phyloP scores from a whole-genome alignment of 345 rosid species.

The Melastoma malabathricum region DNA sequence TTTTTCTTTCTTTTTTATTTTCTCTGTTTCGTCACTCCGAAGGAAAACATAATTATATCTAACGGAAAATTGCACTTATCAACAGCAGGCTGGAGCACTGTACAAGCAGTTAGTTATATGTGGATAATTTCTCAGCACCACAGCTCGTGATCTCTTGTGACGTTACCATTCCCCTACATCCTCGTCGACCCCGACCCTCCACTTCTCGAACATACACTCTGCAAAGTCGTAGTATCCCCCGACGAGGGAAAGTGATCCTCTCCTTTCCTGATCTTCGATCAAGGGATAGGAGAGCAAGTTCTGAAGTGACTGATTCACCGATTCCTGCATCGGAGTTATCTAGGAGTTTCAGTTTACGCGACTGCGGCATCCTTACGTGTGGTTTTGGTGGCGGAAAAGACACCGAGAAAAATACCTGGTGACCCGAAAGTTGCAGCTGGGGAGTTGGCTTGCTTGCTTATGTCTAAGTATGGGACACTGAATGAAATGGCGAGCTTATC shows the following conservation, averaged over 20 bases:
- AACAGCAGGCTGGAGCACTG: too few relatives aligned
- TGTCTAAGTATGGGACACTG: not conserved
- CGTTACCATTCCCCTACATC: conserved; percentile 7
- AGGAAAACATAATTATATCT: too few relatives aligned
- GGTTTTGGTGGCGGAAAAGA: too few relatives aligned
- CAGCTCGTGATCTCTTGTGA: conserved; percentile 17
- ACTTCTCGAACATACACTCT: conserved; percentile 76
- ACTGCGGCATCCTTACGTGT: too few relatives aligned
- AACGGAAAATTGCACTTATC: too few relatives aligned
- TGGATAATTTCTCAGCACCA: conserved; percentile 30
- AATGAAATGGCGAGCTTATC: conserved; percentile 8
- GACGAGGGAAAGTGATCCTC: conserved; percentile 40
- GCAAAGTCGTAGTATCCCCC: conserved; percentile 84
- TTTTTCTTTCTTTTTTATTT: not conserved
- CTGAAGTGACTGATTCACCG: conserved; percentile 52
- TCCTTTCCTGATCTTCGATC: conserved; percentile 61
- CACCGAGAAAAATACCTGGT: too few relatives aligned
- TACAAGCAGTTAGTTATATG: not conserved
- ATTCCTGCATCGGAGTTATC: conserved; percentile 30
- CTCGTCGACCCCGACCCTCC: conserved; percentile 56
- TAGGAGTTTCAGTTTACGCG: conserved; percentile 31
- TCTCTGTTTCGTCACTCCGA: not conserved
- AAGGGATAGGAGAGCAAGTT: conserved; percentile 79
- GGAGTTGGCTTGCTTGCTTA: not conserved
- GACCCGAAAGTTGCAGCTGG: too few relatives aligned